Conservation (phyloP, 805 yeast genomes). For the Wickerhamomyces hampshirensis region DNA sequence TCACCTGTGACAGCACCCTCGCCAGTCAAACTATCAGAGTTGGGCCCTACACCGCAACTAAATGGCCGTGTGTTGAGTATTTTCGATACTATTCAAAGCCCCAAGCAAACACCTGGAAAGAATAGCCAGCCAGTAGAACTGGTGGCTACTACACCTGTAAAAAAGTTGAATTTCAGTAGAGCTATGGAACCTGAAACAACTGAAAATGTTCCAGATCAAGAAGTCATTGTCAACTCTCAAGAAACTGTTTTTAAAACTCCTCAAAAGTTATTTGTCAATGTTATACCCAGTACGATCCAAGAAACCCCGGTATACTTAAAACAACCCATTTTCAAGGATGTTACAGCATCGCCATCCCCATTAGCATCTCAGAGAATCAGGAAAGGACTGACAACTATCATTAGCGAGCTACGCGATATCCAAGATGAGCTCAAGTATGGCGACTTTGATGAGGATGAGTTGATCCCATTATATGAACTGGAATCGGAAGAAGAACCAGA, state of each 20-base stretch:
- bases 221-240: background rate
- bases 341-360: slow-evolving; percentile 26
- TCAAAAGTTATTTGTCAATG: slow-evolving; percentile 7
- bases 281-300: background rate
- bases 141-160: slow-evolving; percentile 10
- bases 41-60: slow-evolving; percentile 88
- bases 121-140: background rate
- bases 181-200: slow-evolving; percentile 6
- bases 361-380: slow-evolving; percentile 23
- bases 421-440: slow-evolving; percentile 24
- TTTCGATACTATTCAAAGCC: slow-evolving; percentile 42
- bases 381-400: slow-evolving; percentile 40
- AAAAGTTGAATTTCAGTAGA: slow-evolving; percentile 10
- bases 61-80: slow-evolving; percentile 72
- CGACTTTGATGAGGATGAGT: slow-evolving; percentile 17
- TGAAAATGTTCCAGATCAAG: background rate
- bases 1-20: slow-evolving; percentile 15
- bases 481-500: slow-evolving; percentile 19
- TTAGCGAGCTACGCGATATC: slow-evolving; percentile 40
- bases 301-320: slow-evolving; percentile 45
- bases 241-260: slow-evolving; percentile 16
- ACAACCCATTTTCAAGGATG: slow-evolving; percentile 1
- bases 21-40: slow-evolving; percentile 27
- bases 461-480: slow-evolving; percentile 16
- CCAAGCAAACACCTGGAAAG: slow-evolving; percentile 14